Conservation (phyloP, 2,329 filamentous ascomycete genomes). For the Penicillium digitatum region DNA sequence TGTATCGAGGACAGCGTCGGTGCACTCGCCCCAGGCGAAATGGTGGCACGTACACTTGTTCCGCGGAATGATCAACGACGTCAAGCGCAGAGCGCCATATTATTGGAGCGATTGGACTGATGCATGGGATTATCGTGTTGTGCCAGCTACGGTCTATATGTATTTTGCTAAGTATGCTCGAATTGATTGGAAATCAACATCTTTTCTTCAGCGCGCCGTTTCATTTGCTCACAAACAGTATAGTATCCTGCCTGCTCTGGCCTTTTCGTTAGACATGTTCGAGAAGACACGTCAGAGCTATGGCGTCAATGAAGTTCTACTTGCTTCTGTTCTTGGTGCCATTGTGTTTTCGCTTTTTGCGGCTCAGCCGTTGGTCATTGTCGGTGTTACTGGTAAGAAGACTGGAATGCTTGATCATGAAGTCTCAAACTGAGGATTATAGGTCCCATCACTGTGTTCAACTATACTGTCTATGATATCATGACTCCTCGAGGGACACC, state of each 20-base stretch:
- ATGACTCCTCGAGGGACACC: constrained; percentile 71
- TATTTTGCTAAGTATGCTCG: constrained; percentile 80
- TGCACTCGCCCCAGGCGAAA: constrained; percentile 20
- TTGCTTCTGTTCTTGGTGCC: constrained; percentile 76
- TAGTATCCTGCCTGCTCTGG: constrained; percentile 79
- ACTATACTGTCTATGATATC: constrained; percentile 91
- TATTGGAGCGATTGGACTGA: constrained; percentile 81
- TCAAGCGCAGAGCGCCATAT: constrained; percentile 69
- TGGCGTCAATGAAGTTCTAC: constrained; percentile 86
- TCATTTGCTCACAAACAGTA: constrained; percentile 11
- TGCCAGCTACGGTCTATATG: constrained; percentile 87
- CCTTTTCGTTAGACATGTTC: constrained; percentile 92
- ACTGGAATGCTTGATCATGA: neutral
- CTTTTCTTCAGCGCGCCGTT: neutral
- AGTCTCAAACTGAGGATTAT: constrained; percentile 5
- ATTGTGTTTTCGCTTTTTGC: constrained; percentile 76
- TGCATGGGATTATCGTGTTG: constrained; percentile 84
- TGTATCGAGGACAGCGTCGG: constrained; percentile 12
- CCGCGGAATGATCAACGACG: constrained; percentile 73
- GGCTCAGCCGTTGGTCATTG: constrained; percentile 82
- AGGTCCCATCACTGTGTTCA: constrained; percentile 90
- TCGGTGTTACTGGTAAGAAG: constrained; percentile 70
- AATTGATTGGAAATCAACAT: neutral
- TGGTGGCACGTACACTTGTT: constrained; percentile 78
- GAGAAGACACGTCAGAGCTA: constrained; percentile 79